Base-by-base conservation (phyloP, 2,329 filamentous ascomycete species). In the Parascedosporium putredinis region DNA sequence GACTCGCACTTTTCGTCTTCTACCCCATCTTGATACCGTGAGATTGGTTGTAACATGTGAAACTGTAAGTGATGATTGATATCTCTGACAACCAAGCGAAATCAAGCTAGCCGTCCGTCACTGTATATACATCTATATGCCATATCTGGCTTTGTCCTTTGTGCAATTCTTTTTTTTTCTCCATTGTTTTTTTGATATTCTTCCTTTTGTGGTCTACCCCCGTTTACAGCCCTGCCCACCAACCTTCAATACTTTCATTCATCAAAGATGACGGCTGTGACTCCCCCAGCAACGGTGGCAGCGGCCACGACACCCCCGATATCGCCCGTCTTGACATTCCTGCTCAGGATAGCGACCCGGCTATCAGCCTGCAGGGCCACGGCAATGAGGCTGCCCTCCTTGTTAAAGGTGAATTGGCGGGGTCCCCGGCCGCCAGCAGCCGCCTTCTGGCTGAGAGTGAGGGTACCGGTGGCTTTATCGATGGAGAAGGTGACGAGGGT, bases 321-420 rank as follows among this genome's bases (percentile, higher is more conserved):
- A 55, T 72, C 58, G 1, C 86, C 86, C 0, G 76, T 81, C 50
- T 61, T 54, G 1, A 72, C 66, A 63, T 88, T 73, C 5, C 86
- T 71, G 57, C 67, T 61, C 45, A 85, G 75, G 46, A 90, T 64
- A 5, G 75, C 77, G 1, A 87, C 77, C 25, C 74, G 76, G 27
- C 72, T 68, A 47, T 78, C 78, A 14, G 65, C 64, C 64, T 88
- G 83, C 55, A 85, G 70, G 0, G 75, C 83, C 24, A 88, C 77
- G 1, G 81, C 84, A 3, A 88, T 66, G 52, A 83, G 64, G 50
- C 73, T 72, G 1, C 84, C 85, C 9, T 73, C 75, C 53, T 71
- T 72, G 62, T 84, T 88, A 51, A 87, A 65, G 47, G 73, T 75
- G 62, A 87, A 84, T 36, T 84, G 82, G 20, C 86, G 74, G 0